phyloP scores from a whole-genome alignment of 2,329 filamentous ascomycete genomes.

The Geosmithia flava region DNA sequence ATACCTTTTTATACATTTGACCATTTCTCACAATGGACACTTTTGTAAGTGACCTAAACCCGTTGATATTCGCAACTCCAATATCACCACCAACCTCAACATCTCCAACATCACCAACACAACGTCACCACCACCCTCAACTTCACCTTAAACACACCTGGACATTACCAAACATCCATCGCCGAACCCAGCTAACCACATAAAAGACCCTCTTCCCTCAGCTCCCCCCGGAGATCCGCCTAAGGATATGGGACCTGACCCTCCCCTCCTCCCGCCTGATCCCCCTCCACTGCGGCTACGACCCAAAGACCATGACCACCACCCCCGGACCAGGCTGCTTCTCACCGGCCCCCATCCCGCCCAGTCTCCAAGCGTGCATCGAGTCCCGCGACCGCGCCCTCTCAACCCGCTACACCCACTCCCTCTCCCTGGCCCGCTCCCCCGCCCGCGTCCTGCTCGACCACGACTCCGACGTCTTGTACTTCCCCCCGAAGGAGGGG shows the following conservation, averaged over 20 bases:
- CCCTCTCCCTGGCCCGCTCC: slow-evolving; percentile 27
- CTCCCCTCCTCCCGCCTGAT: slow-evolving; percentile 29
- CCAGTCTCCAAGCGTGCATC: slow-evolving; percentile 30
- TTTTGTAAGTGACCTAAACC: too few species aligned
- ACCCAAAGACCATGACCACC: slow-evolving; percentile 2
- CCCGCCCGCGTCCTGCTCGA: slow-evolving; percentile 30
- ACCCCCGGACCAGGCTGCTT: slow-evolving; percentile 20
- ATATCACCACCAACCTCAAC: background rate
- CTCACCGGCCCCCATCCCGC: slow-evolving; percentile 26
- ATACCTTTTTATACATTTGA: too few species aligned
- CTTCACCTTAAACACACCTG: background rate
- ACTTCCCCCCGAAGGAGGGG: slow-evolving; percentile 27
- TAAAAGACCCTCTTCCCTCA: slow-evolving; percentile 25
- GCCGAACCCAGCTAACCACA: too few species aligned
- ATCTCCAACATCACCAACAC: background rate
- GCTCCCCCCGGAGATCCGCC: slow-evolving; percentile 32
- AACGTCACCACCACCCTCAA: background rate
- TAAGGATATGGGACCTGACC: slow-evolving; percentile 34
- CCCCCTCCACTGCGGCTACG: slow-evolving; percentile 25
- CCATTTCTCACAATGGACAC: too few species aligned
- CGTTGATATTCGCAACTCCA: too few species aligned
- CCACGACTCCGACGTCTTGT: slow-evolving; percentile 27
- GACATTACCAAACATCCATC: background rate
- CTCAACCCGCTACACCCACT: slow-evolving; percentile 21
- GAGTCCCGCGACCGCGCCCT: slow-evolving; percentile 32